Evolutionary conservation across 129 eudicot genomes (phyloP), one percentile per base, ranked within the genome.

Genomic region (Apium graveolens): DNA sequence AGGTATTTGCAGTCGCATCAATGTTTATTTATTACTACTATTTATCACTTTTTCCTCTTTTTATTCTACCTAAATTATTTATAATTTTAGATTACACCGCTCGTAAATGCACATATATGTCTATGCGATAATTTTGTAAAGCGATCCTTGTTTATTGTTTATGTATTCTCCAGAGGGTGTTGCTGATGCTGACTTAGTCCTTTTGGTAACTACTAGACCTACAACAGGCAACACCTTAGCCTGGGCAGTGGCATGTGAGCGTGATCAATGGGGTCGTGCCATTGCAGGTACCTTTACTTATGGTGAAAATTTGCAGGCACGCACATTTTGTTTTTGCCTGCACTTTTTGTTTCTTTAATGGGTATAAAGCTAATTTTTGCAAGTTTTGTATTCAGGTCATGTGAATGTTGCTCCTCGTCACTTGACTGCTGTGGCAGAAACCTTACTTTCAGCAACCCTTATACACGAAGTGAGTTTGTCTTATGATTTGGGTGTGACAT

Each of bases 231-330:
- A 93, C 84, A 93, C 98, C 65, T 79, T 93, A 45, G 98, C 98
- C 11, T 93, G 98, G 98, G 98, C 98, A 11, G 98, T 93, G 70
- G 97, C 97, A 55, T 93, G 98, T 76, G 98, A 93, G 79, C 96
- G 98, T 46, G 98, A 93, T 85, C 98, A 93, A 73, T 93, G 98
- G 98, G 98, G 98, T 34, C 98, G 98, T 79, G 98, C 98, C 62
- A 85, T 93, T 83, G 96, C 98, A 37, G 98, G 98, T 93, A 86
- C 29, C 16, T 29, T 65, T 26, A n/a, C 12, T 43, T 14, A 38
- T 72, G 35, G 49, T 10, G 13, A 48, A 42, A 44, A 21, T 65
- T 71, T 73, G 21, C 31, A 63, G 55, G 76, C 48, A n/a, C n/a
- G n/a, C n/a, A n/a, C n/a, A n/a, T n/a, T n/a, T n/a, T n/a, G n/a